phyloP scores from a whole-genome alignment of 1,284 basidiomycete species.

The Apiotrichum siamense region DNA sequence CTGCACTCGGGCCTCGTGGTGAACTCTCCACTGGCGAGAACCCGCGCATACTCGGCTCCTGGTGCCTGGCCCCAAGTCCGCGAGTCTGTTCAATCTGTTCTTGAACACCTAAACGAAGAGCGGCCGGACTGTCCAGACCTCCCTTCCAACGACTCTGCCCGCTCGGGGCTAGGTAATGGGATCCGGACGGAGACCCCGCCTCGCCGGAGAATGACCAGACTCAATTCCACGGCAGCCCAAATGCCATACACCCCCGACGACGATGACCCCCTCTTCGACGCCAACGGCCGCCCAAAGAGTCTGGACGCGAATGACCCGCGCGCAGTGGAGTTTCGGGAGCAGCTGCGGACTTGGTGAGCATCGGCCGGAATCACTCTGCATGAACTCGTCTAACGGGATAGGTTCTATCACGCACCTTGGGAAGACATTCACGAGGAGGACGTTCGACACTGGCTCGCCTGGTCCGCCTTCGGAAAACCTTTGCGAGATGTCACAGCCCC shows the following conservation, averaged over 20 bases:
- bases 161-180: background rate
- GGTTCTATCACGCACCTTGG: slow-evolving; percentile 73
- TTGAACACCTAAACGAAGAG: background rate
- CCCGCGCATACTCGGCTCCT: slow-evolving; percentile 8
- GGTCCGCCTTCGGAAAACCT: slow-evolving; percentile 68
- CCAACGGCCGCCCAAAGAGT: slow-evolving; percentile 5
- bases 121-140: background rate
- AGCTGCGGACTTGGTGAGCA: slow-evolving; percentile 45
- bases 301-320: slow-evolving; percentile 35
- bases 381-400: slow-evolving; percentile 22
- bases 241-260: slow-evolving; percentile 3
- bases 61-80: background rate
- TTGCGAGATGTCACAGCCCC: slow-evolving; percentile 50
- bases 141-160: background rate
- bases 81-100: slow-evolving; percentile 7
- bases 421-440: slow-evolving; percentile 61
- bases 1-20: slow-evolving; percentile 54
- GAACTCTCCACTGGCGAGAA: background rate
- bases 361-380: no score
- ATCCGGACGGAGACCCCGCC: background rate
- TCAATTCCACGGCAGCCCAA: background rate
- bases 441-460: slow-evolving; percentile 72
- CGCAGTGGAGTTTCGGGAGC: slow-evolving; percentile 45
- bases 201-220: background rate
- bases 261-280: slow-evolving; percentile 16